Percentiles rank a stretch among this genome's conserved stretches.
phyloP scores from a whole-genome alignment of 2,329 filamentous ascomycete genomes.

The Ceratocystis destructans region DNA sequence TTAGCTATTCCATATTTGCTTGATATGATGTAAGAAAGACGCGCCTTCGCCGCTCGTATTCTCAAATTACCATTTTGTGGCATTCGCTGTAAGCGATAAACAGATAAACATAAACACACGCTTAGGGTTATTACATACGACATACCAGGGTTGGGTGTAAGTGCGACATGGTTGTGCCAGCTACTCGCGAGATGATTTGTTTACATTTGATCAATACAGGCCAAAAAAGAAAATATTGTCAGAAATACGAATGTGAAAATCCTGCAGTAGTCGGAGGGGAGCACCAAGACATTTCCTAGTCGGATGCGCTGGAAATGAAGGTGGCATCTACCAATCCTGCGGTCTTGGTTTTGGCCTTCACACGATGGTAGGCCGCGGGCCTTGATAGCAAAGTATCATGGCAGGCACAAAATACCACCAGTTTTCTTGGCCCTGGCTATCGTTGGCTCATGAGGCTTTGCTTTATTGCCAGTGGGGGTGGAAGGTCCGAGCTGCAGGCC shows the following conservation, averaged over 20 bases:
- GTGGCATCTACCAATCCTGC: not conserved
- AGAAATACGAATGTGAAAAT: constrained; percentile 1
- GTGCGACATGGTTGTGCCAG: too few species aligned
- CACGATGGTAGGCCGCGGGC: not conserved
- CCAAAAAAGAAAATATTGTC: not conserved
- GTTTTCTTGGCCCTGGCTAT: not conserved
- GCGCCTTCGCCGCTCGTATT: not conserved
- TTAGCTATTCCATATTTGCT: not conserved
- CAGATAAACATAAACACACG: not conserved
- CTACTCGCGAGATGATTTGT: not conserved
- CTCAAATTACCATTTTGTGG: constrained; percentile 2
- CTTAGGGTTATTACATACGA: not conserved
- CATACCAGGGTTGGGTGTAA: not conserved
- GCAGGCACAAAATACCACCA: not conserved
- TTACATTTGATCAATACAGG: not conserved
- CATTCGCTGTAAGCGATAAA: not conserved
- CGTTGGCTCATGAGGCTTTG: not conserved
- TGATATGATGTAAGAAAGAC: not conserved
- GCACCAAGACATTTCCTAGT: not conserved
- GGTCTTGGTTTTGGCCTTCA: not conserved
- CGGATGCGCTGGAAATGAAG: not conserved
- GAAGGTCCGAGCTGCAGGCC: not conserved
- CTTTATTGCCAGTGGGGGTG: not conserved
- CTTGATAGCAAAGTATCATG: not conserved
- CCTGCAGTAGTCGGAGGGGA: not conserved